phyloP scores from a whole-genome alignment of 768 basidiomycete species.

The Gelatoporia subvermispora region DNA sequence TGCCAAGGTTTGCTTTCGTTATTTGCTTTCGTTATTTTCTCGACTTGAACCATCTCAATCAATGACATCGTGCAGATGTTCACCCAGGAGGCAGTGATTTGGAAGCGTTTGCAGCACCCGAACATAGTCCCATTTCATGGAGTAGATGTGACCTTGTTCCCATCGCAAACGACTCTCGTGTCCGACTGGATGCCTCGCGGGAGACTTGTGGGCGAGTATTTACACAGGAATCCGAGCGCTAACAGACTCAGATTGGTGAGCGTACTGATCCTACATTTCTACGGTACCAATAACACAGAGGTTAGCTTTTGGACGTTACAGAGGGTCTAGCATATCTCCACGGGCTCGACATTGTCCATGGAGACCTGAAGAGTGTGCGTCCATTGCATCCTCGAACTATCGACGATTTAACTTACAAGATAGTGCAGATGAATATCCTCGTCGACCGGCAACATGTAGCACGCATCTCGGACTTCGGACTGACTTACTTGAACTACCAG shows the following conservation, averaged over 20 bases:
- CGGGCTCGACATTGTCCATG: neutral
- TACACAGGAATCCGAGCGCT: neutral
- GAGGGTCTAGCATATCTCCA: slow-evolving; percentile 2
- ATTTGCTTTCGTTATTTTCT: too few species aligned
- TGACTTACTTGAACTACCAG: neutral
- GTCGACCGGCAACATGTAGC: neutral
- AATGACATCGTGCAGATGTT: neutral
- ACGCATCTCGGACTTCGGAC: slow-evolving; percentile 2
- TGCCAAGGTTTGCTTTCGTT: neutral
- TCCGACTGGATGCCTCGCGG: neutral
- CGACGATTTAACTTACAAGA: neutral
- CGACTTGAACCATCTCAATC: neutral
- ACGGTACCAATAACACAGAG: neutral
- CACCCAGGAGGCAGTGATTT: neutral
- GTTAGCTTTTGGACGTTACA: neutral
- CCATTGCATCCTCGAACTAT: neutral
- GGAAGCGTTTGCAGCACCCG: neutral
- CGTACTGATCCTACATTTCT: too few species aligned
- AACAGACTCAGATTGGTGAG: neutral
- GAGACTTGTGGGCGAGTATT: neutral
- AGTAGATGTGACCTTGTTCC: neutral
- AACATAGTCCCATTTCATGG: neutral
- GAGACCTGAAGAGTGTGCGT: slow-evolving; percentile 4
- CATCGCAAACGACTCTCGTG: neutral
- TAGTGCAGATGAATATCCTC: slow-evolving; percentile 2